phyloP scores from a whole-genome alignment of 2,329 filamentous ascomycete species.

The Xylariaceae sp. region DNA sequence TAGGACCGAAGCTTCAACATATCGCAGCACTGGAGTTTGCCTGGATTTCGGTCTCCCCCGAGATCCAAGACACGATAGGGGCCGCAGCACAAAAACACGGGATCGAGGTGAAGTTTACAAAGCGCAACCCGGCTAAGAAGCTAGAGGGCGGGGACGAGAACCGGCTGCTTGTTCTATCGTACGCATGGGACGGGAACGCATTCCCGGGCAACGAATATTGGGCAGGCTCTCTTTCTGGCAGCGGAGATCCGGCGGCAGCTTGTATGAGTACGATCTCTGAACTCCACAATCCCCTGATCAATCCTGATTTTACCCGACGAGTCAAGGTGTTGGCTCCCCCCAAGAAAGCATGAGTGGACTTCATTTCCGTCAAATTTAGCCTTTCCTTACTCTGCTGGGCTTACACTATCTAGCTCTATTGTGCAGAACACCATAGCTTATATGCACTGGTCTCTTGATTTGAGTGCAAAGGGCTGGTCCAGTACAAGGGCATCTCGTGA shows the following conservation, averaged over 20 bases:
- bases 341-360: neutral
- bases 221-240: constrained; percentile 22
- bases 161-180: constrained; percentile 36
- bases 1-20: constrained; percentile 12
- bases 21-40: constrained; percentile 34
- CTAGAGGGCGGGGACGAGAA: constrained; percentile 16
- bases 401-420: no score
- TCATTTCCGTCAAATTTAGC: neutral
- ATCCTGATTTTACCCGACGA: constrained; percentile 31
- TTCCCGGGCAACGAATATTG: constrained; percentile 41
- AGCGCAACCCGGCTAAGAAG: constrained; percentile 31
- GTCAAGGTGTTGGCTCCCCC: constrained; percentile 23
- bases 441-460: no score
- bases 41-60: constrained; percentile 14
- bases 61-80: neutral
- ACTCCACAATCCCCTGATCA: constrained; percentile 38
- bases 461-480: no score
- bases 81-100: neutral
- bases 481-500: no score
- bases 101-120: constrained; percentile 29
- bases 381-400: no score
- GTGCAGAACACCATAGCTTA: no score
- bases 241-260: constrained; percentile 39
- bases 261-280: constrained; percentile 40
- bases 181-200: constrained; percentile 39